These are phyloP conservation scores for Sphagnurus paluster DNA, from an alignment of 1,284 basidiomycete species.

Conservation along the genomic window DNA sequence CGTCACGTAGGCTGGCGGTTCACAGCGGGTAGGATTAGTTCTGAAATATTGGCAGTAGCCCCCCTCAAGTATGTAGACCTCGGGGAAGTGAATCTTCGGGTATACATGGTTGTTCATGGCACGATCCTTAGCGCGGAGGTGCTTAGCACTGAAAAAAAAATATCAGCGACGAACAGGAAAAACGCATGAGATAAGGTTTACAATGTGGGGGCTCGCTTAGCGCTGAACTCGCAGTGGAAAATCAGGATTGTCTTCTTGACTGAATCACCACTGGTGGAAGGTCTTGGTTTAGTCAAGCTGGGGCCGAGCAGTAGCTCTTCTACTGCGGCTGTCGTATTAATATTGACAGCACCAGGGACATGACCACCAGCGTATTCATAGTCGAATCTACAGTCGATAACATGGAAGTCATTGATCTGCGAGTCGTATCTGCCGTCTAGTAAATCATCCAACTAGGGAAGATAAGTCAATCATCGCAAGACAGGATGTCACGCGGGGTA, in stretches of 20 bases:
- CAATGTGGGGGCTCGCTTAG: slow-evolving; percentile 95
- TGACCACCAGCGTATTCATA: slow-evolving; percentile 97
- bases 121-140: slow-evolving; percentile 89
- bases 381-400: slow-evolving; percentile 97
- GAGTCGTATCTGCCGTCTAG: slow-evolving; percentile 71
- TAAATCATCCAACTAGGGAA: slow-evolving; percentile 66
- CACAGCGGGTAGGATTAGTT: slow-evolving; percentile 66
- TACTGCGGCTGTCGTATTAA: slow-evolving; percentile 81
- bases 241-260: slow-evolving; percentile 82
- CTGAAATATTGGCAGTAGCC: slow-evolving; percentile 92
- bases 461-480: slow-evolving; percentile 11
- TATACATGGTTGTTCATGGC: slow-evolving; percentile 86
- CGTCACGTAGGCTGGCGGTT: slow-evolving; percentile 81
- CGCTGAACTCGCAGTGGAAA: slow-evolving; percentile 98
- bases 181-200: slow-evolving; percentile 40
- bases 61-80: slow-evolving; percentile 96
- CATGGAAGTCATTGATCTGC: slow-evolving; percentile 67
- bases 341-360: slow-evolving; percentile 89
- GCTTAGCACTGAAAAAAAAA: slow-evolving; percentile 70
- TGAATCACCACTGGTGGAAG: slow-evolving; percentile 80
- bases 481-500: slow-evolving; percentile 15
- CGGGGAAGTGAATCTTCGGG: slow-evolving; percentile 93
- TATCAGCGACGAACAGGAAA: slow-evolving; percentile 14
- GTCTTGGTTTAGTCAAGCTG: slow-evolving; percentile 60
- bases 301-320: slow-evolving; percentile 78